Evolutionary conservation across 345 rosid species (phyloP).

Genomic region (Combretum micranthum): DNA sequence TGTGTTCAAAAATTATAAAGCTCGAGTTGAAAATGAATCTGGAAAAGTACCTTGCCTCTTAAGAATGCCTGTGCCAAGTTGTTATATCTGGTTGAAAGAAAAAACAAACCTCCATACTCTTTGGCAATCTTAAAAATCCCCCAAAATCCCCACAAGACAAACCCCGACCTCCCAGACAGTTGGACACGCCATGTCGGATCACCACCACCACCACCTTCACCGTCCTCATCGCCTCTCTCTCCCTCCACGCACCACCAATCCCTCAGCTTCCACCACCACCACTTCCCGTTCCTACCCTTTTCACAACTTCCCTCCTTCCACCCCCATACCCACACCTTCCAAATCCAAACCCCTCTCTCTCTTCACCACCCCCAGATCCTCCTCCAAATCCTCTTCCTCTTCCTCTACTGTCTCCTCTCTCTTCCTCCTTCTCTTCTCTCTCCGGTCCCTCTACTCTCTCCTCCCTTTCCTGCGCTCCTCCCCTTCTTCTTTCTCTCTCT

Average conservation of each 20-base stretch:
- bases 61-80: too few relatives aligned
- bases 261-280: constrained; percentile 8
- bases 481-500: constrained; percentile 32
- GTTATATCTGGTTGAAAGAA: too few relatives aligned
- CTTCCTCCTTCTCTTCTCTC: constrained; percentile 12
- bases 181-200: constrained; percentile 54
- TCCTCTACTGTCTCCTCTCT: constrained; percentile 4
- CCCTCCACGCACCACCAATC: constrained; percentile 30
- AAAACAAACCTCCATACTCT: too few relatives aligned
- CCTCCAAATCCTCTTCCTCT: constrained; percentile 12
- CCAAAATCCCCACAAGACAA: too few relatives aligned
- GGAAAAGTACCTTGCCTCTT: too few relatives aligned
- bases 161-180: not conserved
- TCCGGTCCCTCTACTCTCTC: constrained; percentile 16
- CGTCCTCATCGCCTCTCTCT: constrained; percentile 68
- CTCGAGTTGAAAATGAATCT: too few relatives aligned
- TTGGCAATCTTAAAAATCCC: too few relatives aligned
- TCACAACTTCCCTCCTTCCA: constrained; percentile 27
- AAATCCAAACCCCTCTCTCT: constrained; percentile 34
- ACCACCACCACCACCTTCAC: constrained; percentile 41
- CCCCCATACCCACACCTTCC: constrained; percentile 74
- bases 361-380: constrained; percentile 14
- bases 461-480: constrained; percentile 22
- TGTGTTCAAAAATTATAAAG: too few relatives aligned
- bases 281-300: constrained; percentile 26